These are phyloP conservation scores for Salisapilia sapeloensis DNA, from an alignment of 352 stramenopile species.

Conservation along the genomic window DNA sequence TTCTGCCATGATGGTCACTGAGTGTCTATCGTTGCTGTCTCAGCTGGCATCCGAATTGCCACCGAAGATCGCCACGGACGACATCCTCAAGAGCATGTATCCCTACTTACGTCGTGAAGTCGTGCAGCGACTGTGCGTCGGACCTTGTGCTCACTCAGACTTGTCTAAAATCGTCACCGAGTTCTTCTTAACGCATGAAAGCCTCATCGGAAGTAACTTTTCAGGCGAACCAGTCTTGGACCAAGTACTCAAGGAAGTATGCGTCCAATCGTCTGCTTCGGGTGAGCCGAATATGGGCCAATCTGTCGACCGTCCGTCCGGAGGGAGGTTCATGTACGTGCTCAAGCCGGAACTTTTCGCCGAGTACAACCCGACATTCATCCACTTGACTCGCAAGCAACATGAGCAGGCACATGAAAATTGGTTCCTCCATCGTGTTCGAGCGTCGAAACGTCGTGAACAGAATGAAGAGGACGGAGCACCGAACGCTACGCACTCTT, in stretches of 20 bases:
- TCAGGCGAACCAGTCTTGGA: slow-evolving; percentile 47
- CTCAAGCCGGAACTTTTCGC: slow-evolving; percentile 67
- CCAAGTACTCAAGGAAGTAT: slow-evolving; percentile 66
- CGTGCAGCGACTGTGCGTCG: slow-evolving; percentile 64
- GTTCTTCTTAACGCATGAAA: slow-evolving; percentile 62
- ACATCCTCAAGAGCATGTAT: slow-evolving; percentile 37
- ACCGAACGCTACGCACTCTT: slow-evolving; percentile 46
- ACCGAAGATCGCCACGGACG: slow-evolving; percentile 22
- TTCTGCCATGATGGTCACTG: slow-evolving; percentile 50
- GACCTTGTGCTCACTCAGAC: slow-evolving; percentile 66
- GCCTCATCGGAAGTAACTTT: slow-evolving; percentile 53
- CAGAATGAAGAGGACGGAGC: slow-evolving; percentile 38
- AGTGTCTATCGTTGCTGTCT: slow-evolving; percentile 58
- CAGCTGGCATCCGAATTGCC: slow-evolving; percentile 67
- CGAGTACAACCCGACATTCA: slow-evolving; percentile 74
- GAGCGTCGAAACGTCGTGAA: slow-evolving; percentile 45
- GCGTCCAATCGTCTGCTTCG: slow-evolving; percentile 10
- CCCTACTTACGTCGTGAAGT: slow-evolving; percentile 61
- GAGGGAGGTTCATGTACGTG: slow-evolving; percentile 62
- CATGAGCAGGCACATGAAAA: slow-evolving; percentile 79
- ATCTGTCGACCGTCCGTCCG: background rate
- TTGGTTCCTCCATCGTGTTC: slow-evolving; percentile 63
- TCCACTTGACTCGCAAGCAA: slow-evolving; percentile 76
- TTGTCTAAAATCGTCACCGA: slow-evolving; percentile 73
- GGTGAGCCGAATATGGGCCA: too few relatives aligned